These are phyloP conservation scores for Pelagomonas calceolata DNA, from an alignment of 108 stramenopile species.

Conservation along the genomic window DNA sequence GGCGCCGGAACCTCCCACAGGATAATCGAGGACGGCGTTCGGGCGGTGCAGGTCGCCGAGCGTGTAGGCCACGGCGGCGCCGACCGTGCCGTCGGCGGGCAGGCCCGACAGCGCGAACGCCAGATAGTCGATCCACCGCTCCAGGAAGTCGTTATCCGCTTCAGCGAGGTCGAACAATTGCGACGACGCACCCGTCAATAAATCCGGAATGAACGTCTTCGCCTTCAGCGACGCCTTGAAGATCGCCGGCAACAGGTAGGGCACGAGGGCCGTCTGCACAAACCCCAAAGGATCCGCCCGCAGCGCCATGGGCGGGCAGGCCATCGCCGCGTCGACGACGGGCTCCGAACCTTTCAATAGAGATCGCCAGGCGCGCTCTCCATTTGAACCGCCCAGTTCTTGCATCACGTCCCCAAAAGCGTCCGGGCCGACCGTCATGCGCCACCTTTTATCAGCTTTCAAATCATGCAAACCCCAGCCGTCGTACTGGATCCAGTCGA, in stretches of 20 bases:
- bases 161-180: constrained; percentile 5
- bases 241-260: not conserved
- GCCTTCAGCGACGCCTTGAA: not conserved
- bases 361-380: not conserved
- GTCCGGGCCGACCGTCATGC: not conserved
- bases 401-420: not conserved
- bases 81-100: constrained; percentile 68
- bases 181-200: not conserved
- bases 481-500: not conserved
- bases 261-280: not conserved
- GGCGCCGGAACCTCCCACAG: constrained; percentile 66
- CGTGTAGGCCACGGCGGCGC: constrained; percentile 79
- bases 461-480: not conserved
- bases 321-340: not conserved
- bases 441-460: not conserved
- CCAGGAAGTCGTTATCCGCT: constrained; percentile 8
- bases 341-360: not conserved
- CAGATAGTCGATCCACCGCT: constrained; percentile 25
- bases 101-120: constrained; percentile 64
- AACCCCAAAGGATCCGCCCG: not conserved
- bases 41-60: constrained; percentile 64
- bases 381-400: too few relatives aligned
- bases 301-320: not conserved
- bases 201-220: not conserved
- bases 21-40: constrained; percentile 66